A percentile compares a stretch with the other conserved stretches of the same genome.
phyloP scores from a whole-genome alignment of 2,329 filamentous ascomycete genomes.

The Cercospora zeae-maydis region DNA sequence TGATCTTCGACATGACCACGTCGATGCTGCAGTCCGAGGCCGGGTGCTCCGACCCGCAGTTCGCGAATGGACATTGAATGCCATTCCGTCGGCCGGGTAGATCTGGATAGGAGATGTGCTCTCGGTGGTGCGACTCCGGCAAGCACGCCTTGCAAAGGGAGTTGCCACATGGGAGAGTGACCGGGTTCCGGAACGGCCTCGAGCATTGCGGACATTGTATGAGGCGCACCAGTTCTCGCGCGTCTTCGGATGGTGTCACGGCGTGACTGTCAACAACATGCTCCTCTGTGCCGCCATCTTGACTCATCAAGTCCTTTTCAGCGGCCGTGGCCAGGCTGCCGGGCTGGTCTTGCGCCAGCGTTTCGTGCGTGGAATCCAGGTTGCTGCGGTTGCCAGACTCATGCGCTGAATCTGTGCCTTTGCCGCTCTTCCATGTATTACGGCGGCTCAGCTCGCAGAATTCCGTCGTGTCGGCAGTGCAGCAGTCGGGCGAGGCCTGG shows the following conservation, averaged over 20 bases:
- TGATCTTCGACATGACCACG: constrained; percentile 70
- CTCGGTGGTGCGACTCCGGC: constrained; percentile 61
- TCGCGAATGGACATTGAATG: constrained; percentile 68
- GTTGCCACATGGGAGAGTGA: constrained; percentile 77
- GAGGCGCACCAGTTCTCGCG: constrained; percentile 64
- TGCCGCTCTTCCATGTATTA: constrained; percentile 21
- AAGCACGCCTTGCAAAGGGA: constrained; percentile 73
- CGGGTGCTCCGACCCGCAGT: constrained; percentile 69
- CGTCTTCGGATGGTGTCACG: constrained; percentile 51
- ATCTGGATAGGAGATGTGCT: constrained; percentile 74
- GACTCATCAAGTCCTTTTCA: constrained; percentile 80
- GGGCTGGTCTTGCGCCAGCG: constrained; percentile 16
- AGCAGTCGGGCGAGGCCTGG: background rate
- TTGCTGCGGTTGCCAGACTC: constrained; percentile 15
- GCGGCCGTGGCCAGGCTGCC: constrained; percentile 54
- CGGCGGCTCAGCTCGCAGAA: background rate
- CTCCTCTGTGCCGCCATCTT: constrained; percentile 64
- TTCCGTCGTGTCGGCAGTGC: background rate
- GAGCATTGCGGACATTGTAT: constrained; percentile 77
- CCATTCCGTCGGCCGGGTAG: constrained; percentile 63
- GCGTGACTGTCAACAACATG: constrained; percentile 38
- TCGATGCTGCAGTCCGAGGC: constrained; percentile 72
- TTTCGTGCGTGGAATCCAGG: constrained; percentile 16
- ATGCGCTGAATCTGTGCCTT: constrained; percentile 10
- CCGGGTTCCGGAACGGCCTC: constrained; percentile 61